These are phyloP conservation scores for Pyrrhoderma noxium DNA, from an alignment of 1,284 basidiomycete genomes.

Conservation along the genomic window DNA sequence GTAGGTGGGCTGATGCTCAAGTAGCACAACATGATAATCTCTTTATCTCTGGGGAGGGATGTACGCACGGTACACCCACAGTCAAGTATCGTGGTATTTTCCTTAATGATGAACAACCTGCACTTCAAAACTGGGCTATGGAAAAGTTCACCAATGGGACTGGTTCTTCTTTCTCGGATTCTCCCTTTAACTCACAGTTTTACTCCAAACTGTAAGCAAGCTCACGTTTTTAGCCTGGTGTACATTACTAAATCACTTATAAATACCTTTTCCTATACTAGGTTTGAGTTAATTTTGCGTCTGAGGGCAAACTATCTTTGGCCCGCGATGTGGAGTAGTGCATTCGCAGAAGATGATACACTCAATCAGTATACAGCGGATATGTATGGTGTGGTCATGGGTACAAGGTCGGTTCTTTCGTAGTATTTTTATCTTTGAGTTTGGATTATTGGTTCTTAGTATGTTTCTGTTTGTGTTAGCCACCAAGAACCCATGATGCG, in stretches of 20 bases:
- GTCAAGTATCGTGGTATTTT: constrained; percentile 69
- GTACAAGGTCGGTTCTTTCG: constrained; percentile 36
- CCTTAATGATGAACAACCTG: constrained; percentile 59
- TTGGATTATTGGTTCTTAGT: neutral
- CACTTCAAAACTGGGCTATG: constrained; percentile 44
- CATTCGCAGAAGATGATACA: constrained; percentile 60
- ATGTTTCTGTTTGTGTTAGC: constrained; percentile 29
- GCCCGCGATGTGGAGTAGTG: constrained; percentile 48
- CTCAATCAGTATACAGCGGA: constrained; percentile 60
- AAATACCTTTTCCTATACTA: constrained; percentile 20
- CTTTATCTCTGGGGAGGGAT: constrained; percentile 43
- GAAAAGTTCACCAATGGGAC: constrained; percentile 64
- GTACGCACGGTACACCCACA: constrained; percentile 58
- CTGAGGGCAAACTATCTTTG: constrained; percentile 67
- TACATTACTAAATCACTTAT: neutral
- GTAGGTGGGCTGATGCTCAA: constrained; percentile 68
- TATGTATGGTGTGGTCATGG: constrained; percentile 65
- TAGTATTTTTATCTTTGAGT: neutral
- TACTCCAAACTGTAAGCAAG: constrained; percentile 51
- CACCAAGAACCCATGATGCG: constrained; percentile 65
- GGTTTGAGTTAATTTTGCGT: constrained; percentile 61
- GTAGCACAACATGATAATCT: constrained; percentile 42
- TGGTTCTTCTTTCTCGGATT: constrained; percentile 38
- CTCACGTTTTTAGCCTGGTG: neutral
- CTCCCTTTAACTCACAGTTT: constrained; percentile 60